These are phyloP conservation scores for Tolypocladium amazonense DNA, from an alignment of 2,329 filamentous ascomycete genomes.

Conservation along the genomic window DNA sequence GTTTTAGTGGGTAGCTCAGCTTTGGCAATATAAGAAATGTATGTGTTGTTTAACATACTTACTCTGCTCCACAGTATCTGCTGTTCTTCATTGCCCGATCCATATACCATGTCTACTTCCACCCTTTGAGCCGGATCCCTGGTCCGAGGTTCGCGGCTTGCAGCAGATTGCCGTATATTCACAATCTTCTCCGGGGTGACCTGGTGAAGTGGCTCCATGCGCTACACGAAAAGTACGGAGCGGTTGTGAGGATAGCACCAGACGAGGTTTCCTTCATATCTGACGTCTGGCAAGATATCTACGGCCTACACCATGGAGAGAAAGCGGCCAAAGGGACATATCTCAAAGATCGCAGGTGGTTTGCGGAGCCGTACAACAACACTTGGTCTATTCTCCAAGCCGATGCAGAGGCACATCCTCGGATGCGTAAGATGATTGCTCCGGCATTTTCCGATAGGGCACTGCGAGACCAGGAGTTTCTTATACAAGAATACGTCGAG, in stretches of 20 bases:
- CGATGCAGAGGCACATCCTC: slow-evolving; percentile 4
- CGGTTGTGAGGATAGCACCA: slow-evolving; percentile 34
- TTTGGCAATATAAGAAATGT: neutral
- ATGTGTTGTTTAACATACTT: neutral
- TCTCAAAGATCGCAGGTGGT: neutral
- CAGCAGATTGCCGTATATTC: slow-evolving; percentile 2
- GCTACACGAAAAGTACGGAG: slow-evolving; percentile 29
- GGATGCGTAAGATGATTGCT: slow-evolving; percentile 6
- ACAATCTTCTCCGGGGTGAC: slow-evolving; percentile 9
- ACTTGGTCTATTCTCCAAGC: slow-evolving; percentile 4
- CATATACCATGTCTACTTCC: slow-evolving; percentile 21
- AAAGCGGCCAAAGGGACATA: slow-evolving; percentile 3
- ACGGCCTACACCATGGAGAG: slow-evolving; percentile 5
- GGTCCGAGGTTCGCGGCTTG: slow-evolving; percentile 11
- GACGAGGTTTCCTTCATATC: slow-evolving; percentile 34
- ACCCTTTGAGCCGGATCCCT: slow-evolving; percentile 20
- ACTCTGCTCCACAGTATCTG: neutral
- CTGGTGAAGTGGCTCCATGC: slow-evolving; percentile 15
- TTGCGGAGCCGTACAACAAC: neutral
- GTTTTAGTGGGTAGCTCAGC: neutral
- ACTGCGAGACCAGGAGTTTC: slow-evolving; percentile 13
- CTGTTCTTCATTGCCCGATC: neutral
- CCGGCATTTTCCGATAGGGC: slow-evolving; percentile 14
- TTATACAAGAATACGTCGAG: slow-evolving; percentile 25
- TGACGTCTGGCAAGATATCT: slow-evolving; percentile 29